Percentiles rank a stretch among this genome's conserved stretches.
Evolutionary conservation across 306 rosid species (phyloP).

Genomic region (Astragalus membranaceus): DNA sequence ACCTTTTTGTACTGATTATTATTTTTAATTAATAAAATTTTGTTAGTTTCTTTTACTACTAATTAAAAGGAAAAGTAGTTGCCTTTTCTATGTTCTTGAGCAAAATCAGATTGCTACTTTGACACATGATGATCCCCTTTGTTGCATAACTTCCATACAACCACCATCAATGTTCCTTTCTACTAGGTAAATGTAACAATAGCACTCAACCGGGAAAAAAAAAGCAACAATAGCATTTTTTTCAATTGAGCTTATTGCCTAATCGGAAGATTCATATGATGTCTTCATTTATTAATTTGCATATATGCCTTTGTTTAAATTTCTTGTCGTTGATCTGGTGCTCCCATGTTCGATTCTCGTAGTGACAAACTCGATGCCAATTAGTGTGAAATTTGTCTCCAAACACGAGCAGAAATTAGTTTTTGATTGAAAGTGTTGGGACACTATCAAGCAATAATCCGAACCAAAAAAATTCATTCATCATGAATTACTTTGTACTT

Average conservation of each 20-base stretch:
- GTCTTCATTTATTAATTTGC: neutral
- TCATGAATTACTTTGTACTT: neutral
- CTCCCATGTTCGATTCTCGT: too few relatives aligned
- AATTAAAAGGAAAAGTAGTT: neutral
- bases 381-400: too few relatives aligned
- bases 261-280: neutral
- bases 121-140: slow-evolving; percentile 17
- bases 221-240: neutral
- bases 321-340: too few relatives aligned
- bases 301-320: neutral
- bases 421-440: too few relatives aligned
- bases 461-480: too few relatives aligned
- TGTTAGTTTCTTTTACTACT: neutral
- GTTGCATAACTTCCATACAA: slow-evolving; percentile 12
- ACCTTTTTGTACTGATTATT: slow-evolving; percentile 9
- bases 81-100: neutral
- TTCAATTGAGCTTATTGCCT: neutral
- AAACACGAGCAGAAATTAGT: too few relatives aligned
- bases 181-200: neutral
- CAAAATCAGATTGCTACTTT: slow-evolving; percentile 8
- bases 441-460: too few relatives aligned
- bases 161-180: neutral
- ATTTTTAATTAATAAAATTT: too few relatives aligned
- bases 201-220: neutral
- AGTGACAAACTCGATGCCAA: too few relatives aligned